Conservation (phyloP, 129 eudicot genomes). For the Tanacetum coccineum region DNA sequence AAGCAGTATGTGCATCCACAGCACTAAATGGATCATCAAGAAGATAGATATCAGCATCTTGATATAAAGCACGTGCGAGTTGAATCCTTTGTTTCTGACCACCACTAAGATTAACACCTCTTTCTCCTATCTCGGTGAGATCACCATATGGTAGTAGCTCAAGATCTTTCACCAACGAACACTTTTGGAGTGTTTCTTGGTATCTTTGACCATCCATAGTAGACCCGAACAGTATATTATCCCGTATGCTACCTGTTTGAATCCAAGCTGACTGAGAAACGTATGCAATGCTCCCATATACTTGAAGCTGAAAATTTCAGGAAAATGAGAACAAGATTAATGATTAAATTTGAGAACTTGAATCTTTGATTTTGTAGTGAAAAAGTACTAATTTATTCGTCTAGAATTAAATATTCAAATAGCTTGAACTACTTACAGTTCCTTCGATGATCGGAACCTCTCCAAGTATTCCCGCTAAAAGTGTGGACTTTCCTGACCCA, state of each 20-base stretch:
- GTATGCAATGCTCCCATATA: conserved; percentile 74
- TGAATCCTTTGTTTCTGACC: conserved; percentile 97
- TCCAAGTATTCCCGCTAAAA: conserved; percentile 85
- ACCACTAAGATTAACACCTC: conserved; percentile 98
- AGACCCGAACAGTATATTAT: conserved; percentile 78
- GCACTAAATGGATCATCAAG: conserved; percentile 99
- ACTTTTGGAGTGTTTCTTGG: conserved; percentile 66
- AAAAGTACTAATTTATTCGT: background rate
- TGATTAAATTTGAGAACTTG: background rate
- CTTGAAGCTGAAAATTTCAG: conserved; percentile 51
- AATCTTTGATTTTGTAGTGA: background rate
- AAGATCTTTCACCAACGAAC: conserved; percentile 77
- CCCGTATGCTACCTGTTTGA: conserved; percentile 91
- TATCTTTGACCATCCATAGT: conserved; percentile 56
- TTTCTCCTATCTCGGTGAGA: conserved; percentile 88
- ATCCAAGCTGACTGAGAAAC: conserved; percentile 98
- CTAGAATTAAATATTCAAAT: background rate
- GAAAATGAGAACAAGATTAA: conserved; percentile 6
- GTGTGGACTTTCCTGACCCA: conserved; percentile 94
- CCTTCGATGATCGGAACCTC: conserved; percentile 82
- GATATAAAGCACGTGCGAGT: conserved; percentile 95
- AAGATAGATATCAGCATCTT: conserved; percentile 89
- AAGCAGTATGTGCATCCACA: conserved; percentile 98
- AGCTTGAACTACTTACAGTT: conserved; percentile 48
- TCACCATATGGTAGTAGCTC: conserved; percentile 66